Evolutionary conservation across 2,329 filamentous ascomycete species (phyloP).

Genomic region (Didymella keratinophila): DNA sequence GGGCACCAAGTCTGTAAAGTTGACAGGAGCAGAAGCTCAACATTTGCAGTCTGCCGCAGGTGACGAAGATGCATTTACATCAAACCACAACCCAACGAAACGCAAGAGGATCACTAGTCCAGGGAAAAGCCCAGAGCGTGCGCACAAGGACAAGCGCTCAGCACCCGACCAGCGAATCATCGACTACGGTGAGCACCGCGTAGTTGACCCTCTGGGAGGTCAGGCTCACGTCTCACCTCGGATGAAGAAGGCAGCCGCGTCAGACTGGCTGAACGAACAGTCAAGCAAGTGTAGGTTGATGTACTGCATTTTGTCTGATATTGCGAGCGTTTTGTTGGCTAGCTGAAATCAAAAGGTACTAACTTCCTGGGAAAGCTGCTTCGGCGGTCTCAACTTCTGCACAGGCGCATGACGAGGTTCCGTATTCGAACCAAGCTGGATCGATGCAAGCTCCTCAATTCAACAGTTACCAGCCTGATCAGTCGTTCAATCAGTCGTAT

Average conservation of each 20-base stretch:
- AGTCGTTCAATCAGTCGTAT: not conserved
- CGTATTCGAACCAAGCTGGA: not conserved
- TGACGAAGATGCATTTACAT: not conserved
- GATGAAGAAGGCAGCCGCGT: conserved; percentile 6
- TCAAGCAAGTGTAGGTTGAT: conserved; percentile 5
- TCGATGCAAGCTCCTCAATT: not conserved
- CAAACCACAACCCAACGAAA: conserved; percentile 1
- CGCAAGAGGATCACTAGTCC: conserved; percentile 2
- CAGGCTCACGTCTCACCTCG: not conserved
- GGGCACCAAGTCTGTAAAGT: not conserved
- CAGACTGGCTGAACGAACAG: conserved; percentile 6
- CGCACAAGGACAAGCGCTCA: conserved; percentile 2
- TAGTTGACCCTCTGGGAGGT: conserved; percentile 4
- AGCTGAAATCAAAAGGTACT: not conserved
- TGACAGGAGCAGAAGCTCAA: not conserved
- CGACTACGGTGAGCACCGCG: not conserved
- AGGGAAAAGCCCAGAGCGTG: not conserved
- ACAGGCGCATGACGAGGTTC: not conserved
- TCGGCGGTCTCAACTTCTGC: not conserved
- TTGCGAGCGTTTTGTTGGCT: not conserved
- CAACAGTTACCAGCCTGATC: not conserved
- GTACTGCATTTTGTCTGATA: not conserved
- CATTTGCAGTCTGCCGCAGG: not conserved
- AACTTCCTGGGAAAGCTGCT: not conserved
- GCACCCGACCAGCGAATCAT: not conserved